Conservation (phyloP, 345 rosid species). For the Eucalyptus polybractea region DNA sequence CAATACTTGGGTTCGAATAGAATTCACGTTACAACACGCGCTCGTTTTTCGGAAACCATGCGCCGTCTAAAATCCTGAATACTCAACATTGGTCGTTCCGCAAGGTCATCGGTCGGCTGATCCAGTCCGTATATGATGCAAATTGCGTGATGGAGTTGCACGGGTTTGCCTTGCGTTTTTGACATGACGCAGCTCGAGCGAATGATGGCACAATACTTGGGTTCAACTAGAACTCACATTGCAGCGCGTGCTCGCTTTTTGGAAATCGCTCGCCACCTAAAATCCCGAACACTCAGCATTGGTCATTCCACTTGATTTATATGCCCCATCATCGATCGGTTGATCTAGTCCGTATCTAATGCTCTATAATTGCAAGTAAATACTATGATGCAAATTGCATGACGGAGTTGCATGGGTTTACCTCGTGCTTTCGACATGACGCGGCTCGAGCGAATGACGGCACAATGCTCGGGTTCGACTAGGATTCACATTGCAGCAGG, state of each 20-base stretch:
- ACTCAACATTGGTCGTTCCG: not conserved
- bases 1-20: not conserved
- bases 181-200: not conserved
- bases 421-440: too few relatives aligned
- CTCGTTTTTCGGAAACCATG: not conserved
- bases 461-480: not conserved
- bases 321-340: not conserved
- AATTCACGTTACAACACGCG: not conserved
- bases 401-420: not conserved
- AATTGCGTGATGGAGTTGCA: not conserved
- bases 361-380: not conserved
- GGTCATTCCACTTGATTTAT: not conserved
- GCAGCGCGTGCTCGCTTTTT: not conserved
- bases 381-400: not conserved
- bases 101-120: not conserved
- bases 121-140: not conserved
- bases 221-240: not conserved
- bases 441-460: too few relatives aligned
- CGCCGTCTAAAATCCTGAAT: not conserved
- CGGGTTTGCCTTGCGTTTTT: not conserved
- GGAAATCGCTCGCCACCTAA: not conserved
- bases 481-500: not conserved
- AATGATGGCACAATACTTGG: not conserved
- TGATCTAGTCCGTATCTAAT: accelerated
- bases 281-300: not conserved